Evolutionary conservation across 805 yeast genomes (phyloP).

Genomic region (Wickerhamiella allomyrinae): DNA sequence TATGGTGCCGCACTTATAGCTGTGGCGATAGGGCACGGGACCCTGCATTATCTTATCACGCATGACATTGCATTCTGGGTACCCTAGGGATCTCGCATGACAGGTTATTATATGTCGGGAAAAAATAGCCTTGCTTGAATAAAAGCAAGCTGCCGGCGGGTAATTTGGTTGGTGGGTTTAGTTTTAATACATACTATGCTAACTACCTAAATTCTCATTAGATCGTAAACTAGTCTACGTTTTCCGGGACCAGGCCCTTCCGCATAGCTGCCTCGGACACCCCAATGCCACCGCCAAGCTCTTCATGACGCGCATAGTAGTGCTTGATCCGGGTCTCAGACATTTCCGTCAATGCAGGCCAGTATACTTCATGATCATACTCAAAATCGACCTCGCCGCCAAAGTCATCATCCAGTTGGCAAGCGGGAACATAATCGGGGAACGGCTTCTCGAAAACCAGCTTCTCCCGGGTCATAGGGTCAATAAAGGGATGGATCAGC

Average conservation of each 20-base stretch:
- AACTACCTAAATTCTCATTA: too few species aligned
- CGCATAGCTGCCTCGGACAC: conserved; percentile 73
- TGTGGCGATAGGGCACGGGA: neutral
- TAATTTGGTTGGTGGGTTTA: too few species aligned
- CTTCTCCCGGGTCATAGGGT: conserved; percentile 88
- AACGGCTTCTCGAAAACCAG: conserved; percentile 85
- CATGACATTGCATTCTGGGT: conserved; percentile 1
- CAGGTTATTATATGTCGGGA: too few species aligned
- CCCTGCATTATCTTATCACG: too few species aligned
- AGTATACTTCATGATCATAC: conserved; percentile 66
- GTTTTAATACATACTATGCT: too few species aligned
- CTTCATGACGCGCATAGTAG: conserved; percentile 53
- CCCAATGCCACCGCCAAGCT: conserved; percentile 62
- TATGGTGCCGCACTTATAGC: too few species aligned
- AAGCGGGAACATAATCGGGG: conserved; percentile 61
- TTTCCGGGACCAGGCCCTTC: conserved; percentile 2
- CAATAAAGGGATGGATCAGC: conserved; percentile 88
- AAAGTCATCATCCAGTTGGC: conserved; percentile 69
- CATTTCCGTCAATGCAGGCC: conserved; percentile 54
- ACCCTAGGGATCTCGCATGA: too few species aligned
- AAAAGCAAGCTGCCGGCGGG: too few species aligned
- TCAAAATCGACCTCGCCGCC: conserved; percentile 79
- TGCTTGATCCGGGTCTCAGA: conserved; percentile 43
- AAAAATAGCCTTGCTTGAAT: too few species aligned
- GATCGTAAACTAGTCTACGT: neutral